Base-by-base conservation (phyloP, 352 stramenopile genomes). In the Pythium utonaiense region DNA sequence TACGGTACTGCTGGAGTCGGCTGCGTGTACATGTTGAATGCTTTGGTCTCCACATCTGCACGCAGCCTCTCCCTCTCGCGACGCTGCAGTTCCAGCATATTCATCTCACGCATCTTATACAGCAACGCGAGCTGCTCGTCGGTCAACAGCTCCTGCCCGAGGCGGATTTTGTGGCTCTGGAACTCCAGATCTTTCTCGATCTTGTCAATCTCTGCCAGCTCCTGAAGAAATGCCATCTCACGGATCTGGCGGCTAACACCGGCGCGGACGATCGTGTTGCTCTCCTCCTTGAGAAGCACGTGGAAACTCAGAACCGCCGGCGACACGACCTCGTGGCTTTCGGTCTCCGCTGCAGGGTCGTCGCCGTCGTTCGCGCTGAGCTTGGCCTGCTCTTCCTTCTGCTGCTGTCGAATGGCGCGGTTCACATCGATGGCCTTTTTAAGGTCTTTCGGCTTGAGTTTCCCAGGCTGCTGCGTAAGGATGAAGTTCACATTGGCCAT, bases 391-490 rank as follows among this genome's bases (percentile, higher is more conserved):
- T 91, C 78, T 14, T 88, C 67, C 45, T 84, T 76, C 56, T 95
- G 84, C 22, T 77, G 71, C 45, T 80, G 74, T 1, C 73, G 75
- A 22, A 95, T 70, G 22, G 72, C 67, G 22, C 86, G 83, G 36
- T 91, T 92, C 22, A 80, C 73, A 25, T 89, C 77, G 49, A 97
- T 96, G 10, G 87, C 85, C 38, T 84, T 82, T 67, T 96, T 96
- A 10, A 97, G 73, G 48, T 97, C 87, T 62, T 96, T 96, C 8
- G 85, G 88, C 31, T 93, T 93, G 28, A 96, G 71, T 56, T 97
- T 97, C 0, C 89, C 88, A 0, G 79, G 69, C 56, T 96, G 75
- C 72, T 97, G 89, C 33, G 89, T 97, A 19, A 97, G 67, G 3
- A 96, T 72, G 63, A 92, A 96, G 58, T 79, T 95, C 53, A 91